Evolutionary conservation across 805 yeast species (phyloP).

Genomic region (Candida hispaniensis): DNA sequence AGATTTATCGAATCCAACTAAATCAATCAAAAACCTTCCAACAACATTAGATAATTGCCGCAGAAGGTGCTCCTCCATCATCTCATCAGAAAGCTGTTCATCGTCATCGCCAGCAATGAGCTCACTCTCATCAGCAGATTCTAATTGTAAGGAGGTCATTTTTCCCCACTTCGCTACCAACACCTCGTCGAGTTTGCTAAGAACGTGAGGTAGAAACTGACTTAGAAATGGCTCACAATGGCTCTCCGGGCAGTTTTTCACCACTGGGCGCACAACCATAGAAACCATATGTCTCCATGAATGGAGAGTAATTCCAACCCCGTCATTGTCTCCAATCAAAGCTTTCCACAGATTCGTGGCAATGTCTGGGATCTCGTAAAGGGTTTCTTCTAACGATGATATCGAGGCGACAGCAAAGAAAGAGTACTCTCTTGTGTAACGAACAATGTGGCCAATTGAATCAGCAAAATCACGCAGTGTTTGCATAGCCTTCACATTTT

Average conservation of each 20-base stretch:
- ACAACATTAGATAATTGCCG: constrained; percentile 90
- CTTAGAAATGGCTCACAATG: constrained; percentile 59
- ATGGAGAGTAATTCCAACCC: constrained; percentile 81
- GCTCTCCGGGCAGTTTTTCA: constrained; percentile 76
- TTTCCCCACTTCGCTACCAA: constrained; percentile 66
- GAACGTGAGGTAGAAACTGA: constrained; percentile 66
- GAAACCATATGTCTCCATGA: constrained; percentile 97
- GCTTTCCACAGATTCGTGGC: constrained; percentile 74
- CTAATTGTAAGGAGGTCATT: constrained; percentile 40
- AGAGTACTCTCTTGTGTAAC: constrained; percentile 95
- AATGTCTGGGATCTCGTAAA: constrained; percentile 75
- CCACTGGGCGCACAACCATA: constrained; percentile 72
- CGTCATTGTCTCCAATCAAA: constrained; percentile 54
- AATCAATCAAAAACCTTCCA: constrained; percentile 74
- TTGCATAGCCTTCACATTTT: constrained; percentile 85
- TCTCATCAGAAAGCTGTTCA: constrained; percentile 85
- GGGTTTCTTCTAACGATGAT: constrained; percentile 77
- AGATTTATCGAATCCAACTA: constrained; percentile 53
- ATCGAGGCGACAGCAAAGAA: constrained; percentile 82
- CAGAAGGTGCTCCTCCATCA: constrained; percentile 93
- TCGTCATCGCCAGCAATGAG: constrained; percentile 38
- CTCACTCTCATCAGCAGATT: constrained; percentile 40
- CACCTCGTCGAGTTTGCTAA: constrained; percentile 62
- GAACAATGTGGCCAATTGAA: constrained; percentile 87
- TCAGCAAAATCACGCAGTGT: constrained; percentile 96